Conservation (phyloP, 108 stramenopile genomes). For the Cyclotella kingstonii region DNA sequence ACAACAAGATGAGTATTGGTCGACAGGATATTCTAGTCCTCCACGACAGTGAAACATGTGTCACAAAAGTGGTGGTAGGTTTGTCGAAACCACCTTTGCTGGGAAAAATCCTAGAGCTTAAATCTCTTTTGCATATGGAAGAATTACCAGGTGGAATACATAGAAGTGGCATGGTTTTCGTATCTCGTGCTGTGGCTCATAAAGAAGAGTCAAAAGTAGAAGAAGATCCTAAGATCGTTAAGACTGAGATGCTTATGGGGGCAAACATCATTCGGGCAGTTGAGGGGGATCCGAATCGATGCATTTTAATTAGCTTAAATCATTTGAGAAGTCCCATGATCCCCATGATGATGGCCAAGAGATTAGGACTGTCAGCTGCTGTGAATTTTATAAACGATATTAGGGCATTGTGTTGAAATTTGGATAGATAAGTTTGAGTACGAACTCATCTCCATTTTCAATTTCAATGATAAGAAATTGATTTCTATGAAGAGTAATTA, state of each 20-base stretch:
- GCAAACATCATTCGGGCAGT: conserved; percentile 65
- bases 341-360: conserved; percentile 70
- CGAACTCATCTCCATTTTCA: no score
- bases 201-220: conserved; percentile 19
- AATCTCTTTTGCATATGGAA: conserved; percentile 65
- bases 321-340: conserved; percentile 77
- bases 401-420: conserved; percentile 41
- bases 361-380: conserved; percentile 61
- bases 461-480: no score
- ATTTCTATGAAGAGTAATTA: no score
- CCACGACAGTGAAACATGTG: conserved; percentile 44
- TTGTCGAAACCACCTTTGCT: conserved; percentile 69
- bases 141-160: conserved; percentile 42
- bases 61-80: conserved; percentile 65
- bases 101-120: conserved; percentile 58
- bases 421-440: no score
- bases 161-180: conserved; percentile 67
- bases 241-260: conserved; percentile 73
- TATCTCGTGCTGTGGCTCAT: conserved; percentile 62
- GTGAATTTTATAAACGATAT: conserved; percentile 69
- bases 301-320: conserved; percentile 72
- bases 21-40: conserved; percentile 61
- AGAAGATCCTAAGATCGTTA: conserved; percentile 43
- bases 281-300: conserved; percentile 50
- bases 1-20: conserved; percentile 85